These are phyloP conservation scores for Thalassiosira oceanica DNA, from an alignment of 352 stramenopile species.

Conservation along the genomic window DNA sequence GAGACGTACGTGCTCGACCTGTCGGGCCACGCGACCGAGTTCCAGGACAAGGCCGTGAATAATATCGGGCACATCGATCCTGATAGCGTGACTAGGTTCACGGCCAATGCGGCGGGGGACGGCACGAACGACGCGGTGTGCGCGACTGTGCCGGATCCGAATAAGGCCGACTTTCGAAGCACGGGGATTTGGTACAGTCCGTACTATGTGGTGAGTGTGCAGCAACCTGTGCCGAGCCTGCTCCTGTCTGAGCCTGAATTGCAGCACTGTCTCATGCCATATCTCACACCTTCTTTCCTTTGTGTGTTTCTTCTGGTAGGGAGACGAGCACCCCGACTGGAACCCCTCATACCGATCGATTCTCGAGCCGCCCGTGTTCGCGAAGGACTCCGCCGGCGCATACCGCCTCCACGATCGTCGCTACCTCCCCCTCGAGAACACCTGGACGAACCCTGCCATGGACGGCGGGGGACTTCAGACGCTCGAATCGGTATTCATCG, in stretches of 20 bases:
- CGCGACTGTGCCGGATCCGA: slow-evolving; percentile 25
- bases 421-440: slow-evolving; percentile 38
- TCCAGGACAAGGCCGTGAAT: not conserved
- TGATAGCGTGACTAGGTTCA: not conserved
- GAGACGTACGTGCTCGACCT: not conserved
- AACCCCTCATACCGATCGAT: not conserved
- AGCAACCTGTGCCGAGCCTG: no score
- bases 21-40: not conserved
- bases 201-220: no score
- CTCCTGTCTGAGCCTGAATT: no score
- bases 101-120: not conserved
- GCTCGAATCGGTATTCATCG: slow-evolving; percentile 7
- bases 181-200: not conserved
- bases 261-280: no score
- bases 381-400: not conserved
- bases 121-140: slow-evolving; percentile 9
- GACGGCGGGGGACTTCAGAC: slow-evolving; percentile 39
- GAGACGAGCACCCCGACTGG: slow-evolving; percentile 26
- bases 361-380: slow-evolving; percentile 26
- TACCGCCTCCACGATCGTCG: slow-evolving; percentile 40
- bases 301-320: slow-evolving; percentile 35
- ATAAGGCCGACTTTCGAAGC: slow-evolving; percentile 12
- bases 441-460: slow-evolving; percentile 27
- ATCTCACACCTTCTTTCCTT: no score
- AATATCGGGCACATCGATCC: slow-evolving; percentile 1